Base-by-base conservation (phyloP, 768 basidiomycete species). In the Pleurotus cornucopiae region DNA sequence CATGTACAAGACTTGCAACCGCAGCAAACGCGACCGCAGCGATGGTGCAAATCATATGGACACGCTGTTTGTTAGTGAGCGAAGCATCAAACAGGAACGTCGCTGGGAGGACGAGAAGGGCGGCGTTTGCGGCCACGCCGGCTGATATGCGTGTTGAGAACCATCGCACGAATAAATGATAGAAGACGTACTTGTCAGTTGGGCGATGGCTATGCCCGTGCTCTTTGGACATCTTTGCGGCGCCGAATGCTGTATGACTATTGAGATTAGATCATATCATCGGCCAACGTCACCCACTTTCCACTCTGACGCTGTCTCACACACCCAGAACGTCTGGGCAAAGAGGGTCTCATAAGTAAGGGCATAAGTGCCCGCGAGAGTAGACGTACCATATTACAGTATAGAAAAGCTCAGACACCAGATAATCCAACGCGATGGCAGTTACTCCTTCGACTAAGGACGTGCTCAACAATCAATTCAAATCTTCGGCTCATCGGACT, bases 71-170 rank as follows among this genome's bases (percentile, higher is more conserved):
- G 20, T 61, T 54, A 2, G 62, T 61, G 12, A 70, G 66, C 14
- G 66, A 71, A 21, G 76, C 67, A 14, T 66, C 65, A 65, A 71
- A 71, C 7, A 81, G 67, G 16, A 82, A 62, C 14, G 68, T 62
- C 6, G 79, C 57, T 1, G 81, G 79, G 4, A 76, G 67, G 1
- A 61, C 52, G 23, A 81, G 73, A 44, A 82, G 73, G 37, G 76
- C 64, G 5, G 67, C 34, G 52, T 78, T 77, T 6, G 76, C 68
- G 20, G 76, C 12, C 4, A 71, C 64, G 56, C 79, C 78, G 46
- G 79, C 78, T 41, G 14, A 41, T 18, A 56, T 34, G 18, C 14
- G 26, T 5, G 51, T n/a, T 26, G 16, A 41, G 45, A 23, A 13
- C 40, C 21, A 20, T 34, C 30, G 5, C 21, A 21, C 30, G 26